Base-by-base conservation (phyloP, 2,329 filamentous ascomycete species). In the Fusarium albosuccineum region DNA sequence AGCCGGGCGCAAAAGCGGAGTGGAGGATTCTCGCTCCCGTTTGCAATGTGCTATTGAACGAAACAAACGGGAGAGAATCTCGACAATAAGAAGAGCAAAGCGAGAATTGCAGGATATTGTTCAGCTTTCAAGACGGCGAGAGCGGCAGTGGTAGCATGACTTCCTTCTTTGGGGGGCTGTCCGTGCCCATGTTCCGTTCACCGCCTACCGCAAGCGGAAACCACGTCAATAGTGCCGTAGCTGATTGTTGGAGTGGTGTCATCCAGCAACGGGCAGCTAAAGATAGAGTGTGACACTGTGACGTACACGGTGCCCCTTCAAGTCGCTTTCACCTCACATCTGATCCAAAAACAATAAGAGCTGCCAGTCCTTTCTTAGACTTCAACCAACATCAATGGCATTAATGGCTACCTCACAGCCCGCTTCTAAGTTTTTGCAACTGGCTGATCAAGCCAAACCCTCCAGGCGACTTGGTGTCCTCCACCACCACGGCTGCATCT, bases 361-460 rank as follows among this genome's bases (percentile, higher is more conserved):
- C 22, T 22, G 22, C 22, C 22, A 22, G 22, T 5, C 22, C 22
- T 22, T 22, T 22, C 22, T 22, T 22, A 22, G 22, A 22, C 22
- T 22, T 22, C 22, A 22, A 22, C 22, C 22, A 22, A 22, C 22
- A 22, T 22, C 22, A 22, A 22, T 22, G 22, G 22, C 11, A 9
- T 27, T 33, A 4, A 22, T 6, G 4, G 33, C 33, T 41, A 6
- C 44, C 29, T 78, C 73, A 85, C 55, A 87, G 71, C 1, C 86
- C 86, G 40, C 81, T 83, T 52, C 87, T 82, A 60, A 89, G 80
- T 76, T 87, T 87, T 76, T 89, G 87, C 61, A 89, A 76, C 75
- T 89, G 87, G 76, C 84, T 89, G 68, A 90, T 88, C 54, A 90
- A 78, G 6, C 87, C 86, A 73, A 89, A 89, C 0, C 85, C 86